Evolutionary conservation across 2,329 filamentous ascomycete genomes (phyloP).

Genomic region (Penicillium expansum): DNA sequence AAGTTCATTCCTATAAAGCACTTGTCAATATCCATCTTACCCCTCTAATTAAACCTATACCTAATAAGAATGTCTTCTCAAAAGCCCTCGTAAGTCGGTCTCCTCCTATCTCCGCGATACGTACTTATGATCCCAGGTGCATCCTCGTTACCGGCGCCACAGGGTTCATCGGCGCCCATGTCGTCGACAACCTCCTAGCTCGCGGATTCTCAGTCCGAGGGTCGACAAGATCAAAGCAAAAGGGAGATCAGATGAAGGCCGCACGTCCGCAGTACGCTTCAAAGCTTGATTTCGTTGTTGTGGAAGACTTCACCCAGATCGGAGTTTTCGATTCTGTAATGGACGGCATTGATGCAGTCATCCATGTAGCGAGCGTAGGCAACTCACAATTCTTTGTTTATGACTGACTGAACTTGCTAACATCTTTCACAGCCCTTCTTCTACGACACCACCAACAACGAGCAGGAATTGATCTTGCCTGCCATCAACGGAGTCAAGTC

Average conservation of each 20-base stretch:
- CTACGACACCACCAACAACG: constrained; percentile 46
- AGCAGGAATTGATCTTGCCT: constrained; percentile 45
- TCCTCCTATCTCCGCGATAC: not conserved
- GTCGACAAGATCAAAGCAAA: constrained; percentile 22
- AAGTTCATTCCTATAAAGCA: not conserved
- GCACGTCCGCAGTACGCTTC: constrained; percentile 36
- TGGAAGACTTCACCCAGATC: constrained; percentile 43
- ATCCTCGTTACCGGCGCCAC: constrained; percentile 30
- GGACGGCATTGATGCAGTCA: constrained; percentile 44
- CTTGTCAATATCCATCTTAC: not conserved
- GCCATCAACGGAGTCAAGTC: constrained; percentile 49
- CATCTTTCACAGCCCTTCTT: constrained; percentile 41
- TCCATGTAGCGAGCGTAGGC: constrained; percentile 48
- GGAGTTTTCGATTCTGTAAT: constrained; percentile 41
- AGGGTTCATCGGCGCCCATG: constrained; percentile 31
- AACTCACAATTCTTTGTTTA: not conserved
- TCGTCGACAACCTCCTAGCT: constrained; percentile 26
- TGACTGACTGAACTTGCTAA: not conserved
- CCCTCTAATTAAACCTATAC: not conserved
- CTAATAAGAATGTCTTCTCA: constrained; percentile 1
- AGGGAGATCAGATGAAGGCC: constrained; percentile 37
- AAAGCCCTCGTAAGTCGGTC: constrained; percentile 2
- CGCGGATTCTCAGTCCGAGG: constrained; percentile 25
- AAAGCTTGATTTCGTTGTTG: constrained; percentile 44
- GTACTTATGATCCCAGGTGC: constrained; percentile 7